Conservation (phyloP, 345 rosid species). For the Murraya koenigii region DNA sequence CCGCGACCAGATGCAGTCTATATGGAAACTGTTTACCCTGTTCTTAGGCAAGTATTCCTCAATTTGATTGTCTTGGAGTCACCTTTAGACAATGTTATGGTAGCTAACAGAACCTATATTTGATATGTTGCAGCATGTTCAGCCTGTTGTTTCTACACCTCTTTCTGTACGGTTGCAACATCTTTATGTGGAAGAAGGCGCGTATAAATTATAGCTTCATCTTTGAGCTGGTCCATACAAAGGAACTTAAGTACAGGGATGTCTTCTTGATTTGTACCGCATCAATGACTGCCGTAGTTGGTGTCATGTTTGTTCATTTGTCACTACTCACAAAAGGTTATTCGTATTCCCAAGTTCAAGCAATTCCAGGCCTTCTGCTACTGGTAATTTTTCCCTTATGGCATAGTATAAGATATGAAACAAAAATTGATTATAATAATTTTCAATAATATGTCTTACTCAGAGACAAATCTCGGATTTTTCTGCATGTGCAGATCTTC, state of each 20-base stretch:
- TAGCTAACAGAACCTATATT: constrained; percentile 15
- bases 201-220: constrained; percentile 94
- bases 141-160: constrained; percentile 80
- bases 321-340: constrained; percentile 69
- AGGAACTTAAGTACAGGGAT: constrained; percentile 92
- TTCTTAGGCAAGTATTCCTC: constrained; percentile 67
- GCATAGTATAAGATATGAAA: not conserved
- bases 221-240: constrained; percentile 71
- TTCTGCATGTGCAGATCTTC: constrained; percentile 45
- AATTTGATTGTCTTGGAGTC: not conserved
- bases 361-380: constrained; percentile 75
- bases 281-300: constrained; percentile 72
- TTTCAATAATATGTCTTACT: not conserved
- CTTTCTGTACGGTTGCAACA: constrained; percentile 93
- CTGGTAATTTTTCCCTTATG: constrained; percentile 45
- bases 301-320: constrained; percentile 82
- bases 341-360: constrained; percentile 75
- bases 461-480: not conserved
- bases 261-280: constrained; percentile 78
- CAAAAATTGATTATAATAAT: not conserved
- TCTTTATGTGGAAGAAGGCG: constrained; percentile 85
- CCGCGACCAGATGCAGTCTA: constrained; percentile 61
- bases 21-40: constrained; percentile 96
- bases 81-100: not conserved
- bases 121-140: constrained; percentile 75